Percentiles rank a stretch among this genome's conserved stretches.
Evolutionary conservation across 1,284 basidiomycete species (phyloP).

Genomic region (Ceratobasidium theobromae): DNA sequence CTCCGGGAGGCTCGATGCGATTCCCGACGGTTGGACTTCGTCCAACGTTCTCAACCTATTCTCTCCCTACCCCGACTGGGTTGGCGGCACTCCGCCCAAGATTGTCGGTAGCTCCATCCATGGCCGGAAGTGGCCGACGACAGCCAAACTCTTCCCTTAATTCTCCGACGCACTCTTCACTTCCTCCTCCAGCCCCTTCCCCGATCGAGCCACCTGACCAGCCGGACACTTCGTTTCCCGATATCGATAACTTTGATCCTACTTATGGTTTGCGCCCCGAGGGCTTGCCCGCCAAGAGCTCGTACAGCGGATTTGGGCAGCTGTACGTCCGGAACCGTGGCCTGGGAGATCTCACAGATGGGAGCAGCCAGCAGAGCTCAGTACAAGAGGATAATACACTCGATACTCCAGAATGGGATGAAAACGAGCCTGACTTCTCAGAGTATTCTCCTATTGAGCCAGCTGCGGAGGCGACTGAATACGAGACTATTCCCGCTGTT

Average conservation of each 20-base stretch:
- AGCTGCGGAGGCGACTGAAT: constrained; percentile 47
- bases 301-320: constrained; percentile 70
- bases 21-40: constrained; percentile 34
- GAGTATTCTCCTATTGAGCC: constrained; percentile 36
- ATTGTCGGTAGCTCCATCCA: constrained; percentile 22
- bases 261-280: constrained; percentile 97
- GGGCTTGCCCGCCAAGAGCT: constrained; percentile 73
- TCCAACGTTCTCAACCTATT: constrained; percentile 27
- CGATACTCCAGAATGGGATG: constrained; percentile 69
- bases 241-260: constrained; percentile 91
- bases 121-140: constrained; percentile 11
- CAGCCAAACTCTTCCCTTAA: constrained; percentile 26
- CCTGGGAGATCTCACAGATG: constrained; percentile 62
- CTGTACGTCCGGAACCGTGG: constrained; percentile 69
- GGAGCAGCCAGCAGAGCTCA: constrained; percentile 50
- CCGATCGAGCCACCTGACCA: constrained; percentile 42
- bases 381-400: constrained; percentile 55
- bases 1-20: constrained; percentile 30
- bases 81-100: constrained; percentile 19
- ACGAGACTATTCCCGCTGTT: constrained; percentile 73
- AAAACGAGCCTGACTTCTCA: constrained; percentile 47
- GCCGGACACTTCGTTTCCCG: constrained; percentile 62
- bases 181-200: constrained; percentile 1
- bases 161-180: not conserved
- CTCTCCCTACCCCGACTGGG: constrained; percentile 16